Percentiles rank a stretch among this genome's conserved stretches.
These are phyloP conservation scores for Rhizoctonia solani DNA, from an alignment of 1,284 basidiomycete genomes.

Conservation along the genomic window DNA sequence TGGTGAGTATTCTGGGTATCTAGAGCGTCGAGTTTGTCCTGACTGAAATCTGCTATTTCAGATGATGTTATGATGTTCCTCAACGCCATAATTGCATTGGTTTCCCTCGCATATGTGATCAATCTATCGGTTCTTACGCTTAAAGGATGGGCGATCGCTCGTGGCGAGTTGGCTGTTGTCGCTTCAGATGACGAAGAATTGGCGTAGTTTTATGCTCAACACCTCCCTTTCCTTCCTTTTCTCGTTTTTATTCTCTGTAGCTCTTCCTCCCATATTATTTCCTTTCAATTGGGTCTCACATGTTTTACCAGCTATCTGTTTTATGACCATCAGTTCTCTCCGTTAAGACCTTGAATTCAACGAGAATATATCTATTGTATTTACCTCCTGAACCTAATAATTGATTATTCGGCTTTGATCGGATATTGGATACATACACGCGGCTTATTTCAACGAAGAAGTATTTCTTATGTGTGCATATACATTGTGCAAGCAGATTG, in stretches of 20 bases:
- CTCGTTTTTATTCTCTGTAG: not conserved
- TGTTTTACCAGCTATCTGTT: conserved; percentile 12
- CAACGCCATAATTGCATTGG: conserved; percentile 78
- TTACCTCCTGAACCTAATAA: not conserved
- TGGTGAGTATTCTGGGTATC: conserved; percentile 58
- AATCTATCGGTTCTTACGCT: conserved; percentile 68
- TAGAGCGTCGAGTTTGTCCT: no score
- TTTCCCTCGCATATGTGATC: conserved; percentile 84
- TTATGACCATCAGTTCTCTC: conserved; percentile 2
- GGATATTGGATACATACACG: no score
- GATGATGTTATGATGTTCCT: conserved; percentile 82
- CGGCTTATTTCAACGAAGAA: no score
- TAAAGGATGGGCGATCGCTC: conserved; percentile 64
- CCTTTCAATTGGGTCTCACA: conserved; percentile 6
- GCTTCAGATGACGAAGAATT: conserved; percentile 7
- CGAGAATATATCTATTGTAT: not conserved
- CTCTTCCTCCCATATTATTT: not conserved
- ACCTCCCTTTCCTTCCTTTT: not conserved
- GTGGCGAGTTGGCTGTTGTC: conserved; percentile 9
- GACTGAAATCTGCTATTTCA: no score
- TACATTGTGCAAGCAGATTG: no score
- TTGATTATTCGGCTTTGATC: not conserved
- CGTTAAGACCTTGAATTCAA: not conserved
- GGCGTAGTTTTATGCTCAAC: conserved; percentile 9
- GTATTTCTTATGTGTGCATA: no score